phyloP scores from a whole-genome alignment of 306 rosid species.

The Albizia julibrissin region DNA sequence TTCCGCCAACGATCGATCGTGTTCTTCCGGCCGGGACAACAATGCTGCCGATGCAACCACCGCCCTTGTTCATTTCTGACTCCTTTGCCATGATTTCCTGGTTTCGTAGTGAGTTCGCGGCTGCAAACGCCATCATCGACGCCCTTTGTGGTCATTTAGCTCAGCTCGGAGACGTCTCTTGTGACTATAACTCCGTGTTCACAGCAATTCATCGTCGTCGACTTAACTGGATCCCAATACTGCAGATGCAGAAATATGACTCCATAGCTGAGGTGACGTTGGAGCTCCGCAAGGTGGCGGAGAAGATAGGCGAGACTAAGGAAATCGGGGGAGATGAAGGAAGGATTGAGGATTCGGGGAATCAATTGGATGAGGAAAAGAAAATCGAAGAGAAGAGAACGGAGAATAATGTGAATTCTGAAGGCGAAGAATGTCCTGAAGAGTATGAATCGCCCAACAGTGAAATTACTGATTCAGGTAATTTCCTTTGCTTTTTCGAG shows the following conservation, averaged over 20 bases:
- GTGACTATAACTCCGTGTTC: slow-evolving; percentile 55
- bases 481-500: background rate
- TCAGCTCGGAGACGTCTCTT: slow-evolving; percentile 37
- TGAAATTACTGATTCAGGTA: slow-evolving; percentile 93
- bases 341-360: slow-evolving; percentile 33
- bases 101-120: slow-evolving; percentile 93
- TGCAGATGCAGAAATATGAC: slow-evolving; percentile 98
- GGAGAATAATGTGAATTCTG: slow-evolving; percentile 36
- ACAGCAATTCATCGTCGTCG: slow-evolving; percentile 82
- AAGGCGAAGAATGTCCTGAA: slow-evolving; percentile 42
- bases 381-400: slow-evolving; percentile 38
- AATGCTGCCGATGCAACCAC: slow-evolving; percentile 40
- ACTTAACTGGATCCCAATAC: slow-evolving; percentile 87
- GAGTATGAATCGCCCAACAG: slow-evolving; percentile 72
- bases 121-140: slow-evolving; percentile 95
- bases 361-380: slow-evolving; percentile 10
- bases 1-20: slow-evolving; percentile 50
- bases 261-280: slow-evolving; percentile 77
- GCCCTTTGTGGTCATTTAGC: slow-evolving; percentile 70
- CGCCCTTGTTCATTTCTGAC: slow-evolving; percentile 62
- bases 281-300: slow-evolving; percentile 59
- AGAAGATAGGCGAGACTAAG: slow-evolving; percentile 28
- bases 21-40: slow-evolving; percentile 39
- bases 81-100: slow-evolving; percentile 70
- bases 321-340: slow-evolving; percentile 3